These are phyloP conservation scores for Selaginella moellendorffii DNA, from an alignment of 75 land plant species.

Conservation along the genomic window DNA sequence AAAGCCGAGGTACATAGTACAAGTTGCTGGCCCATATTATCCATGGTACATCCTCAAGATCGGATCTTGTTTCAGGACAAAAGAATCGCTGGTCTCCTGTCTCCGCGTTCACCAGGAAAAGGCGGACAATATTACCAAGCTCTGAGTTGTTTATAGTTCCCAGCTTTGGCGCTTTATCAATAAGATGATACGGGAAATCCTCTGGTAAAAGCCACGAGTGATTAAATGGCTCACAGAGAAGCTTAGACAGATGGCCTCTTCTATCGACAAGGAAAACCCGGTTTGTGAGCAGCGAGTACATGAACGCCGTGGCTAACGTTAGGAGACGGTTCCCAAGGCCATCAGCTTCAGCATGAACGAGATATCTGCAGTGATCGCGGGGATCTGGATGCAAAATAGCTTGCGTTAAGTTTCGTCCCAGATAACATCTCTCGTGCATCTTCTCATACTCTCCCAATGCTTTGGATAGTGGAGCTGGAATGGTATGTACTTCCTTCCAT, in stretches of 20 bases:
- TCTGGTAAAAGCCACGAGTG: slow-evolving; percentile 18
- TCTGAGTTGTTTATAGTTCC: too few species aligned
- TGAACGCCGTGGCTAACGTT: not conserved
- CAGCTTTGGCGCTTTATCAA: slow-evolving; percentile 2
- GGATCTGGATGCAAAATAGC: too few species aligned
- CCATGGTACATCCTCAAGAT: slow-evolving; percentile 7
- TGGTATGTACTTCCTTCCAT: too few species aligned
- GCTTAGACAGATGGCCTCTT: not conserved
- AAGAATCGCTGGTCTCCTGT: too few species aligned
- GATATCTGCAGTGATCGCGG: not conserved
- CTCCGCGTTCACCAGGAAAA: too few species aligned
- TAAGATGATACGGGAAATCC: slow-evolving; percentile 4
- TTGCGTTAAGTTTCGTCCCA: too few species aligned
- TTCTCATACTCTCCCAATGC: too few species aligned
- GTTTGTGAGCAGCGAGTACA: too few species aligned
- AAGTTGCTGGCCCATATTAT: slow-evolving; percentile 17
- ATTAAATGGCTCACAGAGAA: slow-evolving; percentile 7
- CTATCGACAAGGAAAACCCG: too few species aligned
- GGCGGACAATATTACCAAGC: too few species aligned
- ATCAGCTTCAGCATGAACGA: not conserved
- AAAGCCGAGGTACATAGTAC: slow-evolving; percentile 19
- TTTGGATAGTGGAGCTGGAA: too few species aligned
- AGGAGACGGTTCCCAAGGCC: not conserved
- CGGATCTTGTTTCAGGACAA: slow-evolving; percentile 16
- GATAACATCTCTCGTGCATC: too few species aligned